These are phyloP conservation scores for Gossypium sturtianum DNA, from an alignment of 345 rosid genomes.

Conservation along the genomic window DNA sequence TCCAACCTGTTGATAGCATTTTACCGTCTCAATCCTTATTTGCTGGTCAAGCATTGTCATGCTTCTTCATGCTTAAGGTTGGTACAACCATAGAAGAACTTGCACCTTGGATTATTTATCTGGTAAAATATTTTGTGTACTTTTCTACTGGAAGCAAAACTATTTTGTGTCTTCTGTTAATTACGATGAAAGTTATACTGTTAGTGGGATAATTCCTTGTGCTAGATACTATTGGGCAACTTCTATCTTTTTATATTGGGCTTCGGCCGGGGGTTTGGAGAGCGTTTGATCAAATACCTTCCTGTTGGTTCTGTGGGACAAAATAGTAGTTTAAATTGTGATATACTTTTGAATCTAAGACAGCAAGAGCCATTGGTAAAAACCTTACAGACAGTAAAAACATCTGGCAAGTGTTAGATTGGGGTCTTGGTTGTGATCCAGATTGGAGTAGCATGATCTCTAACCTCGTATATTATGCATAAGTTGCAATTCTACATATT, in stretches of 20 bases:
- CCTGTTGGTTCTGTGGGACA: not conserved
- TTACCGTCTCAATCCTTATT: constrained; percentile 54
- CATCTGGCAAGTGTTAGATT: not conserved
- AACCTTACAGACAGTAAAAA: not conserved
- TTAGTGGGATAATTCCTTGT: not conserved
- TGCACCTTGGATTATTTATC: not conserved
- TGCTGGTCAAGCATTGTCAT: constrained; percentile 81
- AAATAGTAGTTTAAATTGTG: not conserved
- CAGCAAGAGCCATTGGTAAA: not conserved
- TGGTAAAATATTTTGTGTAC: not conserved
- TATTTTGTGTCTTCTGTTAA: not conserved
- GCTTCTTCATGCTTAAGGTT: constrained; percentile 85
- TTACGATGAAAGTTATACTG: not conserved
- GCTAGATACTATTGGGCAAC: too few species aligned
- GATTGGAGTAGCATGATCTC: not conserved
- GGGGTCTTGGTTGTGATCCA: not conserved
- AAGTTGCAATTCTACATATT: not conserved
- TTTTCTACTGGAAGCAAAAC: not conserved
- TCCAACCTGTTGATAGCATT: constrained; percentile 58
- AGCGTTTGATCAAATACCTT: not conserved
- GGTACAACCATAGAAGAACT: not conserved
- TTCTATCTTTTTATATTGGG: not conserved
- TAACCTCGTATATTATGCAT: not conserved
- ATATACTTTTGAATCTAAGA: not conserved
- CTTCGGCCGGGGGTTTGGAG: not conserved